Evolutionary conservation across 2,329 filamentous ascomycete species (phyloP).

Genomic region (Balansia obtecta): DNA sequence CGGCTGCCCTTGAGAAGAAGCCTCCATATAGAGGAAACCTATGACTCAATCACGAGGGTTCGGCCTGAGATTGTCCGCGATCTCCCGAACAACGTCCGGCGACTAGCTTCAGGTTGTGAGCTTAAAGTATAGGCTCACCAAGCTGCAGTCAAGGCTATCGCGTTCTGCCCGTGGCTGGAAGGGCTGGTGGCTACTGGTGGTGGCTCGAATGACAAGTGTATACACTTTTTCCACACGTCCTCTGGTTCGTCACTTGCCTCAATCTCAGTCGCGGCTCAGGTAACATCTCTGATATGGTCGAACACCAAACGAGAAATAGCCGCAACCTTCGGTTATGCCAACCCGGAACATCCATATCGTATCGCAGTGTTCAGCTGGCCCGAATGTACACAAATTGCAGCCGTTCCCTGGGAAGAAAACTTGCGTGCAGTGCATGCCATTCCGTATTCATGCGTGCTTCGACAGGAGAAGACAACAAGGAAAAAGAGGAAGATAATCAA

Average conservation of each 20-base stretch:
- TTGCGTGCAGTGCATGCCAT: conserved; percentile 80
- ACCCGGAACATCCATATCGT: conserved; percentile 78
- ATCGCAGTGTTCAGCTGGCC: conserved; percentile 95
- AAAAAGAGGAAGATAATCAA: conserved; percentile 18
- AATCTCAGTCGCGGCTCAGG: conserved; percentile 85
- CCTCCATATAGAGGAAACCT: background rate
- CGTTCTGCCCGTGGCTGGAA: conserved; percentile 90
- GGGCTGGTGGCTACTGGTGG: conserved; percentile 82
- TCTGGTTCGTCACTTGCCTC: conserved; percentile 77
- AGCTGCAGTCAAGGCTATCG: conserved; percentile 90
- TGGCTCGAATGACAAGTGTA: conserved; percentile 86
- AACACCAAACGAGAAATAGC: conserved; percentile 75
- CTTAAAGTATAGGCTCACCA: conserved; percentile 66
- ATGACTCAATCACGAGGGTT: background rate
- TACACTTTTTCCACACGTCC: conserved; percentile 85
- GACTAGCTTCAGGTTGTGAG: conserved; percentile 42
- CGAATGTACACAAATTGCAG: conserved; percentile 71
- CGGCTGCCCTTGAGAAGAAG: background rate
- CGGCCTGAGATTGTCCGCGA: background rate
- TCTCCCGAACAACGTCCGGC: conserved; percentile 26
- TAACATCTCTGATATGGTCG: conserved; percentile 88
- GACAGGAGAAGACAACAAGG: conserved; percentile 15
- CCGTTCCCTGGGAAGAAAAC: conserved; percentile 72
- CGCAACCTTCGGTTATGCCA: conserved; percentile 86
- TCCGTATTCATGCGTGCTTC: conserved; percentile 51